Conservation (phyloP, 108 stramenopile genomes). For the Ochromonas danica region DNA sequence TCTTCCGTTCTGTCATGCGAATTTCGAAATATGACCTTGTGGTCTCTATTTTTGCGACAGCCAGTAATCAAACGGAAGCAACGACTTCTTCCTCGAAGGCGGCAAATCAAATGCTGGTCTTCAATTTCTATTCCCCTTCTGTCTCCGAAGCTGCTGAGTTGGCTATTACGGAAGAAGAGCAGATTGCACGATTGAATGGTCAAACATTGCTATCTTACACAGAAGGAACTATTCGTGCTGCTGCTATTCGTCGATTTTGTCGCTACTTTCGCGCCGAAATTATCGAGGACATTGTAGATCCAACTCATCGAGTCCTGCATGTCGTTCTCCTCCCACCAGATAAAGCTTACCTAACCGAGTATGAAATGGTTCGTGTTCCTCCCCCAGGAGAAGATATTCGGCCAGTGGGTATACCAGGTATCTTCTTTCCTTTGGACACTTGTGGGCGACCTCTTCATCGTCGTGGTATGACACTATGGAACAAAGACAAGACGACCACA, state of each 20-base stretch:
- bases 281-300: conserved; percentile 2
- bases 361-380: background rate
- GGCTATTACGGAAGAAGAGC: background rate
- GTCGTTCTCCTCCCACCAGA: background rate
- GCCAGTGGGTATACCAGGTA: conserved; percentile 26
- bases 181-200: background rate
- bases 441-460: conserved; percentile 1
- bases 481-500: background rate
- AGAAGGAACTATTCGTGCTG: background rate
- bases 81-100: background rate
- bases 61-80: background rate
- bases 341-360: conserved; percentile 25
- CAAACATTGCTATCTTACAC: background rate
- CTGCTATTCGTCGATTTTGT: conserved; percentile 11
- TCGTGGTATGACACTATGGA: background rate
- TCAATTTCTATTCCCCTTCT: conserved; percentile 27
- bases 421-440: conserved; percentile 23
- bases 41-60: conserved; percentile 14
- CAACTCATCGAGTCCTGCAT: background rate
- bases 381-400: conserved; percentile 26
- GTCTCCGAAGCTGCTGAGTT: conserved; percentile 24
- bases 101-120: background rate
- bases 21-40: conserved; percentile 26
- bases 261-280: conserved; percentile 23
- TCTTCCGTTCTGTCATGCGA: conserved; percentile 16